Conservation (phyloP, 352 stramenopile genomes). For the Lagenidium sp. region DNA sequence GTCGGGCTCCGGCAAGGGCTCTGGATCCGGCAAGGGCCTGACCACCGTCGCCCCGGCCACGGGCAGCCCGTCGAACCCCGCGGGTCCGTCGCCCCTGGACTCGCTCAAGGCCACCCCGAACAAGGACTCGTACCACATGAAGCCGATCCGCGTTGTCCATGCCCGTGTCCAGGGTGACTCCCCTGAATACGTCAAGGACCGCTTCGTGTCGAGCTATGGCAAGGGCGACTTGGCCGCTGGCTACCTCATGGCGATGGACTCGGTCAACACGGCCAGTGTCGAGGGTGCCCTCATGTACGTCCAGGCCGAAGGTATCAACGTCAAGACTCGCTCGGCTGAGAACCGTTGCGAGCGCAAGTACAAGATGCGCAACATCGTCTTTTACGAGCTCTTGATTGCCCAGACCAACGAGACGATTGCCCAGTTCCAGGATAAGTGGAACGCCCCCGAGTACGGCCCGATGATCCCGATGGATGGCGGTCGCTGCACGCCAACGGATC, state of each 20-base stretch:
- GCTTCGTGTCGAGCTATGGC: slow-evolving; percentile 13
- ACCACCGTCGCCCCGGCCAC: no score
- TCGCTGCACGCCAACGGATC: slow-evolving; percentile 48
- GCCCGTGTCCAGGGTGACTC: slow-evolving; percentile 11
- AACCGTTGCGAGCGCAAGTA: slow-evolving; percentile 34
- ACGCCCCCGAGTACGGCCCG: slow-evolving; percentile 39
- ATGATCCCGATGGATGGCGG: slow-evolving; percentile 62
- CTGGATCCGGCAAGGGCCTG: no score
- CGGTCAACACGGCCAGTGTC: slow-evolving; percentile 20
- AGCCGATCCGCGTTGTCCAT: slow-evolving; percentile 13
- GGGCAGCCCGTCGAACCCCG: slow-evolving; percentile 7
- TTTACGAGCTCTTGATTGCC: slow-evolving; percentile 61
- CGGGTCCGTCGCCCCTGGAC: slow-evolving; percentile 6
- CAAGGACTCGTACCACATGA: slow-evolving; percentile 14
- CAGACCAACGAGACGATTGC: slow-evolving; percentile 55
- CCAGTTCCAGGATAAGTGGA: slow-evolving; percentile 35
- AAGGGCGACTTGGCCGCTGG: slow-evolving; percentile 11
- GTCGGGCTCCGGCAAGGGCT: slow-evolving; percentile 5
- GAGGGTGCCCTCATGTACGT: slow-evolving; percentile 21
- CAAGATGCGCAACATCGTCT: slow-evolving; percentile 54
- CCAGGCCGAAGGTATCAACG: slow-evolving; percentile 20
- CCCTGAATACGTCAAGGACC: slow-evolving; percentile 12
- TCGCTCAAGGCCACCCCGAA: background rate
- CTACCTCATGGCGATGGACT: slow-evolving; percentile 17
- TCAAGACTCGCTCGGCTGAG: slow-evolving; percentile 5